Evolutionary conservation across 352 stramenopile genomes (phyloP).

Genomic region (Phytophthora pseudosyringae): DNA sequence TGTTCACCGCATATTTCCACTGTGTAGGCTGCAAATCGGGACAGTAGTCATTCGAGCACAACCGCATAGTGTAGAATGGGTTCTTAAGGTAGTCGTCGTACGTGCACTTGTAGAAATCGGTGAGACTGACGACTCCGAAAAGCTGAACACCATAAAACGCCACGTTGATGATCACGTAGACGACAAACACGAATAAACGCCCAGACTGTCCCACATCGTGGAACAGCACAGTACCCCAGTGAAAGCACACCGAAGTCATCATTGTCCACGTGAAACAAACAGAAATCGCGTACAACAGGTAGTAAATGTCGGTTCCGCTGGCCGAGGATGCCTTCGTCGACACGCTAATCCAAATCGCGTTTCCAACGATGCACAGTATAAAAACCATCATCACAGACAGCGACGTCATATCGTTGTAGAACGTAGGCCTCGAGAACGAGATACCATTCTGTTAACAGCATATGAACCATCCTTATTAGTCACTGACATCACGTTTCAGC

Average conservation of each 20-base stretch:
- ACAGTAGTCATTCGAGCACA: slow-evolving; percentile 80
- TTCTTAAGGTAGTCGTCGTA: slow-evolving; percentile 91
- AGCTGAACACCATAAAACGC: slow-evolving; percentile 74
- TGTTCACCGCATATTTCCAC: slow-evolving; percentile 74
- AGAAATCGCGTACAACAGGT: slow-evolving; percentile 70
- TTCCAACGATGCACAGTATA: slow-evolving; percentile 71
- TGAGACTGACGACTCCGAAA: slow-evolving; percentile 75
- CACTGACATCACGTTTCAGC: background rate
- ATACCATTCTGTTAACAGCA: slow-evolving; percentile 68
- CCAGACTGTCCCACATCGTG: slow-evolving; percentile 65
- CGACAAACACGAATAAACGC: slow-evolving; percentile 58
- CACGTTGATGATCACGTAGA: slow-evolving; percentile 70
- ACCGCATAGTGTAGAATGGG: slow-evolving; percentile 65
- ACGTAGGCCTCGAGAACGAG: slow-evolving; percentile 71
- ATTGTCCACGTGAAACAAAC: slow-evolving; percentile 85
- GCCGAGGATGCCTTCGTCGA: slow-evolving; percentile 52
- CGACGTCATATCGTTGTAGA: slow-evolving; percentile 90
- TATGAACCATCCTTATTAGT: slow-evolving; percentile 13
- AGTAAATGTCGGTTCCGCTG: slow-evolving; percentile 75
- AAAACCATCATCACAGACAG: slow-evolving; percentile 80
- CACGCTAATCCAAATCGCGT: slow-evolving; percentile 84
- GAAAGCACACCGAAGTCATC: slow-evolving; percentile 88
- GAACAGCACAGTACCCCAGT: slow-evolving; percentile 82
- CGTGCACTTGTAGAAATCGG: slow-evolving; percentile 83
- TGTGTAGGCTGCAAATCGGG: slow-evolving; percentile 81